phyloP scores from a whole-genome alignment of 805 yeast genomes.

The Dipodascus albidus region DNA sequence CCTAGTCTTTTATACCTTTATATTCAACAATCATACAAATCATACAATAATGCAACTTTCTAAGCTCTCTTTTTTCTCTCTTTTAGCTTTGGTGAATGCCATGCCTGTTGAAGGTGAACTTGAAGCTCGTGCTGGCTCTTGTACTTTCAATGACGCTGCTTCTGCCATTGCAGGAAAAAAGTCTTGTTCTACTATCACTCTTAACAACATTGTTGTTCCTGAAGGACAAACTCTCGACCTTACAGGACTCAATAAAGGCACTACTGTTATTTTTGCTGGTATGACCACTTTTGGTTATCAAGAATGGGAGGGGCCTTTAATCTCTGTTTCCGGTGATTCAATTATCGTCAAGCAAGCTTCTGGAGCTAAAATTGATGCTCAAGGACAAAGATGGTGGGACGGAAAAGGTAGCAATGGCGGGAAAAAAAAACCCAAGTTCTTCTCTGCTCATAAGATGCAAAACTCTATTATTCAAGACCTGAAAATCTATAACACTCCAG shows the following conservation, averaged over 20 bases:
- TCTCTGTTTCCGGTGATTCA: neutral
- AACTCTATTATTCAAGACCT: neutral
- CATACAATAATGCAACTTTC: neutral
- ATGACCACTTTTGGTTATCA: neutral
- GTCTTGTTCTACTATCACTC: neutral
- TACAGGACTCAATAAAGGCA: neutral
- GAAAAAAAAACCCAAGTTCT: neutral
- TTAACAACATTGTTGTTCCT: neutral
- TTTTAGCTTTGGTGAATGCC: neutral
- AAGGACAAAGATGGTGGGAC: constrained; percentile 1
- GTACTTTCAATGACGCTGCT: neutral
- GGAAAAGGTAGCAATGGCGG: neutral
- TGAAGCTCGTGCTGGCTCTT: neutral
- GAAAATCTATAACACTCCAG: neutral
- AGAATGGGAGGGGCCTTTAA: neutral
- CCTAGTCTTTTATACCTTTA: neutral
- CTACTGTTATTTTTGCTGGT: neutral
- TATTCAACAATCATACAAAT: neutral
- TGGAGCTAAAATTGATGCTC: neutral
- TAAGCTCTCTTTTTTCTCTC: neutral
- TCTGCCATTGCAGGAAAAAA: neutral
- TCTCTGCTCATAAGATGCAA: neutral
- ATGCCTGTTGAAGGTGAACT: neutral
- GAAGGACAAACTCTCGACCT: neutral
- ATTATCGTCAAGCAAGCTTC: neutral